Evolutionary conservation across 2,329 filamentous ascomycete genomes (phyloP), one percentile per base, ranked within the genome.

Genomic region (Beauveria rudraprayagi): DNA sequence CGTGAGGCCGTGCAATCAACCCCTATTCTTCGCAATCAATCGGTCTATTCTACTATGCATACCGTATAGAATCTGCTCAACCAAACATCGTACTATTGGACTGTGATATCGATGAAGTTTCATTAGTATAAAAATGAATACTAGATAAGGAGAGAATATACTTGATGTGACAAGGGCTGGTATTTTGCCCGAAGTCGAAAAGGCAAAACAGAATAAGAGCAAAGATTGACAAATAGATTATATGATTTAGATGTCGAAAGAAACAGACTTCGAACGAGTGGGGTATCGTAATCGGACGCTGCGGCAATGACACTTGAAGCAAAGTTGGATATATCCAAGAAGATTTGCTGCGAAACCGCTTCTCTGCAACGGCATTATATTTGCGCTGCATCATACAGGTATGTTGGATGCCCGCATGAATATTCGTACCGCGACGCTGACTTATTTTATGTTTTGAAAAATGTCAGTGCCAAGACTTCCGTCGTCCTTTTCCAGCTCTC

Each of bases 371-470:
- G 56, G 56, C 47, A 44, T 34, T 22, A 34, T 52, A 41, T 16
- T 41, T 41, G 8, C 19, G 30, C 44, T 34, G 46, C 44, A 40
- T 48, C 30, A 56, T 63, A 46, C 61, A 51, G 48, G 52, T 56
- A 46, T 56, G 59, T 44, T 44, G 30, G 52, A 51, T 43, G 56
- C 56, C 56, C 10, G 43, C 37, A 11, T 44, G 47, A 44, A 44
- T 28, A 46, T 40, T 44, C 53, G 28, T 48, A n/a, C 46, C 47
- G 47, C 30, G 41, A 22, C 52, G 34, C 46, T 47, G 34, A 11
- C 30, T 73, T 76, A 84, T 68, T 83, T 83, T 70, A 86, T 85
- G 64, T 80, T 77, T 68, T 30, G 53, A 41, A 86, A 85, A 40
- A 86, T 72, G 63, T 85, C 81, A 62, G 73, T 71, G 56, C 81